A percentile compares a stretch with the other conserved stretches of the same genome.
Conservation (phyloP, 306 rosid species). For the Corylus heterophylla region DNA sequence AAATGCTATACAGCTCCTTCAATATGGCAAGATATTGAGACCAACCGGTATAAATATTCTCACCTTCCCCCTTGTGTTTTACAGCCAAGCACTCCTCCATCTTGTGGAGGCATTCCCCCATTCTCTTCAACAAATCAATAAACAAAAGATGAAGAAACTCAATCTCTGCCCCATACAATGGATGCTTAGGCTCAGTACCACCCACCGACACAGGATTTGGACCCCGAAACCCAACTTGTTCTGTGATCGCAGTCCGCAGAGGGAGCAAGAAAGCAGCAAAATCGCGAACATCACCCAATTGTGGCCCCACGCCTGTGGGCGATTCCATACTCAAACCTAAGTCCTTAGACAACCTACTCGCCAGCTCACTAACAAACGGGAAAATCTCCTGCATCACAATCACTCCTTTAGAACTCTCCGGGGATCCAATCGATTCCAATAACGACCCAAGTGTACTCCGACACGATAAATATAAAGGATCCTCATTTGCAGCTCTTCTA, state of each 20-base stretch:
- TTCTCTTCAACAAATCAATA: constrained; percentile 41
- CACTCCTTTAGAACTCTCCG: constrained; percentile 22
- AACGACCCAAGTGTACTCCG: constrained; percentile 48
- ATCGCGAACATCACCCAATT: constrained; percentile 46
- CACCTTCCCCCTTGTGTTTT: constrained; percentile 37
- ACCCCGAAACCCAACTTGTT: constrained; percentile 20
- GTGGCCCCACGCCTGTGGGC: constrained; percentile 45
- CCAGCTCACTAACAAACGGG: constrained; percentile 56
- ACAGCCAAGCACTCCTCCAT: constrained; percentile 48
- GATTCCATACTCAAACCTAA: constrained; percentile 49
- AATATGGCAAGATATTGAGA: constrained; percentile 56
- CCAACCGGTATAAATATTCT: constrained; percentile 43
- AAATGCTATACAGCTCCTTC: constrained; percentile 54
- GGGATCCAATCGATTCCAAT: constrained; percentile 27
- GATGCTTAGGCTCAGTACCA: constrained; percentile 27
- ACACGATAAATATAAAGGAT: constrained; percentile 51
- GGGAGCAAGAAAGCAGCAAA: constrained; percentile 45
- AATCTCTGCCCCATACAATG: constrained; percentile 37
- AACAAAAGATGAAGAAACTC: constrained; percentile 39
- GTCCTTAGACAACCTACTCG: constrained; percentile 38
- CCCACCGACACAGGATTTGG: constrained; percentile 9
- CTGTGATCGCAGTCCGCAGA: constrained; percentile 32
- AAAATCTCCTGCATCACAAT: constrained; percentile 45
- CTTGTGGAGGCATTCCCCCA: constrained; percentile 49
- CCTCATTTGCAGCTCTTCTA: constrained; percentile 44